Conservation (phyloP, 2,329 filamentous ascomycete species). For the Xylaria sp. region DNA sequence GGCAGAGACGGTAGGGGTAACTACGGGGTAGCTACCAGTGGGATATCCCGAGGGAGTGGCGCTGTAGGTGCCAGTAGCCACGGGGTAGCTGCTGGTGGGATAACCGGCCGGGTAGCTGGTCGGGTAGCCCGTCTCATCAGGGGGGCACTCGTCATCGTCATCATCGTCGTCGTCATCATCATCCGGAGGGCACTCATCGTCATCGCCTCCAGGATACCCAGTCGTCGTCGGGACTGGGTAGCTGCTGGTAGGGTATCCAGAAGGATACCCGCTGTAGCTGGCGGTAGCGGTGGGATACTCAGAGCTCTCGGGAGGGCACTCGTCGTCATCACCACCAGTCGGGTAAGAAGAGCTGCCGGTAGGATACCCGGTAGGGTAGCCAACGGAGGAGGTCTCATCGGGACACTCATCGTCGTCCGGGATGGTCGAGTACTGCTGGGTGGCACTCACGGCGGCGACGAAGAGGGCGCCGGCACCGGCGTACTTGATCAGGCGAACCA, state of each 20-base stretch:
- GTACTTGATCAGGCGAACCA: slow-evolving; percentile 50
- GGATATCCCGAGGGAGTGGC: slow-evolving; percentile 5
- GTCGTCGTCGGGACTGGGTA: slow-evolving; percentile 31
- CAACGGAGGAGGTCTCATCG: slow-evolving; percentile 16
- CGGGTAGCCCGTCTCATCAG: slow-evolving; percentile 26
- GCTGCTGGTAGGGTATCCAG: slow-evolving; percentile 31
- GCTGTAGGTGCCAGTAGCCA: not conserved
- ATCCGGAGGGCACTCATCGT: slow-evolving; percentile 28
- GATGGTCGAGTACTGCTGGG: slow-evolving; percentile 22
- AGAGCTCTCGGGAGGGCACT: slow-evolving; percentile 32
- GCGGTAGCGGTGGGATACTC: slow-evolving; percentile 26
- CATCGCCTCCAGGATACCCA: slow-evolving; percentile 34
- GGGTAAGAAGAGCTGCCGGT: slow-evolving; percentile 21
- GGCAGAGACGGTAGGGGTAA: too few species aligned
- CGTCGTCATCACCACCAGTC: slow-evolving; percentile 22
- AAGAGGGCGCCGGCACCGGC: slow-evolving; percentile 48
- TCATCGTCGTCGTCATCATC: slow-evolving; percentile 11
- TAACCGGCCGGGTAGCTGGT: slow-evolving; percentile 13
- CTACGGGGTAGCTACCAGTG: slow-evolving; percentile 13
- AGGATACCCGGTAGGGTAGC: slow-evolving; percentile 25
- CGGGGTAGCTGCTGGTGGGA: slow-evolving; percentile 8
- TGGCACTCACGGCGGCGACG: slow-evolving; percentile 46
- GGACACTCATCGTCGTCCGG: slow-evolving; percentile 34
- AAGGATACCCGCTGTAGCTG: slow-evolving; percentile 32
- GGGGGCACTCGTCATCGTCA: slow-evolving; percentile 31